Conservation (phyloP, 257 asterid species). For the Lantana camara region DNA sequence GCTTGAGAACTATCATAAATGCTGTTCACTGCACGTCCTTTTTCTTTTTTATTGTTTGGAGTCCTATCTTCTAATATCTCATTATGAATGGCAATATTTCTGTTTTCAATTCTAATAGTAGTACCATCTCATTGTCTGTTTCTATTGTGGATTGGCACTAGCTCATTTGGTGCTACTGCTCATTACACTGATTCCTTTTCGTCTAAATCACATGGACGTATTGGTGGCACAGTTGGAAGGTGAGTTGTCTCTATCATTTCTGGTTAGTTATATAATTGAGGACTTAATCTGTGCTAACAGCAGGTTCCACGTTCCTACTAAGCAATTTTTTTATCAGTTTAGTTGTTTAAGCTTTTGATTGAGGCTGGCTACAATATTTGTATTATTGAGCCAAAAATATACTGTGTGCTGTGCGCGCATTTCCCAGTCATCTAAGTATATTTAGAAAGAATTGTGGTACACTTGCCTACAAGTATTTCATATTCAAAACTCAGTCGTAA, state of each 20-base stretch:
- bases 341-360: slow-evolving; percentile 2
- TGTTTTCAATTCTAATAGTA: too few species aligned
- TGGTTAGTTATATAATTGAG: slow-evolving; percentile 1
- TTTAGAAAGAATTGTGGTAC: too few species aligned
- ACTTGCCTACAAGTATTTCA: too few species aligned
- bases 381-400: neutral
- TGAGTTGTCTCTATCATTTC: slow-evolving; percentile 27
- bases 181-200: slow-evolving; percentile 77
- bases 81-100: too few species aligned
- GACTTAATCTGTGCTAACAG: too few species aligned
- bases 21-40: too few species aligned
- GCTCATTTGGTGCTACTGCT: slow-evolving; percentile 77
- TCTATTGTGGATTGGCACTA: slow-evolving; percentile 76
- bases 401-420: slow-evolving; percentile 1
- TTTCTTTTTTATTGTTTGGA: too few species aligned
- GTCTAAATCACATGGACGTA: slow-evolving; percentile 87
- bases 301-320: neutral
- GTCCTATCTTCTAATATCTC: too few species aligned
- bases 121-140: too few species aligned
- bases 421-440: too few species aligned
- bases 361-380: neutral
- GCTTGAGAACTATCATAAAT: too few species aligned
- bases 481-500: too few species aligned
- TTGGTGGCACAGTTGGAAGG: slow-evolving; percentile 91
- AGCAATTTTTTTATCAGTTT: neutral